Base-by-base conservation (phyloP, 2,329 filamentous ascomycete species). In the Ceratocystis variospora region DNA sequence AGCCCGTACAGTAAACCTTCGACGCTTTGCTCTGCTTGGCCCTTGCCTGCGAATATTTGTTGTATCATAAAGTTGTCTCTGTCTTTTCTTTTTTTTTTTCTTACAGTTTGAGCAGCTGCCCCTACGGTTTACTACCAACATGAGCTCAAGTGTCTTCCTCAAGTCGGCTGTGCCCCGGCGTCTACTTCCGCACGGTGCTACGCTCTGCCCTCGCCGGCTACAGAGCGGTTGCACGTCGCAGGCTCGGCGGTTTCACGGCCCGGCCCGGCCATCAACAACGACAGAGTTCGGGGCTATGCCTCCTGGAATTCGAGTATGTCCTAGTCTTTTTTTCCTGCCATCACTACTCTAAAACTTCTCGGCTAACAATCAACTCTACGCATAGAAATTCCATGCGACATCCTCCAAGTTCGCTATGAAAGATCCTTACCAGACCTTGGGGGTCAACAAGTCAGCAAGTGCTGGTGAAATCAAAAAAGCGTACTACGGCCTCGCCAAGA, bases 401-500 rank as follows among this genome's bases (percentile, higher is more conserved):
- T 73, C 76, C 57, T 76, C 75, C 57, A 71, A 75, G 5, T 73
- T 79, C 25, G 80, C 80, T 4, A 77, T 84, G 46, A 84, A 89
- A 74, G 89, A 99, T 72, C 94, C 94, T 0, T 99, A 99, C 76
- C 83, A 85, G 70, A 83, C 89, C 3, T 85, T 99, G 33, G 94
- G 94, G 15, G 90, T 99, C 37, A 80, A 80, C 72, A 96, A 93
- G 75, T 82, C 77, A 69, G 90, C 94, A n/a, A 86, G 89, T 1
- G 79, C 90, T 2, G 80, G 85, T 68, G 93, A 97, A 45, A 97
- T 99, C 75, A 99, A 99, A 75, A 97, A 96, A 76, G 92, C 94
- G 2, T 99, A 99, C 79, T 99, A 99, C 74, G 90, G 92, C 63
- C 80, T 97, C 68, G 94, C 94, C 22, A 99, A 99, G 77, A 99